Base-by-base conservation (phyloP, 2,329 filamentous ascomycete species). In the Colletotrichum theobromicola region DNA sequence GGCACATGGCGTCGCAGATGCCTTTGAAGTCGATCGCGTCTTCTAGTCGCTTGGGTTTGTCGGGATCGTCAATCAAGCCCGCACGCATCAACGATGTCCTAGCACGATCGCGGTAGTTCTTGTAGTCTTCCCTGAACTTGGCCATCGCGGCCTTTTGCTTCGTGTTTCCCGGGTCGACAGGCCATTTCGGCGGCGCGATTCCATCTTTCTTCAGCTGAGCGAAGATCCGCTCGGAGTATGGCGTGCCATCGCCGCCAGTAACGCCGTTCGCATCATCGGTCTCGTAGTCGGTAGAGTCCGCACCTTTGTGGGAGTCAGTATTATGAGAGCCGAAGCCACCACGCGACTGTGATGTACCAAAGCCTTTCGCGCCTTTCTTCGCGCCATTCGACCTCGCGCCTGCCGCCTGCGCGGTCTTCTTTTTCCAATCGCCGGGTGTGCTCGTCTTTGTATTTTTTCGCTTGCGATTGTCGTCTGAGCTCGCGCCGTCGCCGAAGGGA, bases 1-100 rank as follows among this genome's bases (percentile, higher is more conserved):
- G 92, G 75, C 92, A 94, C 92, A 93, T 93, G 30, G 92, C 90
- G 78, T 93, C 90, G 78, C 91, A 93, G 60, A 92, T 92, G 16
- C 92, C 92, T 79, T 91, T 91, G 79, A 94, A 94, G 55, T 90
- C 88, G 62, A 93, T 90, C 8, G 92, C 92, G 79, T 93, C 89
- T 72, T 90, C 87, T 9, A 94, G 85, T 21, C 87, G 88, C 79
- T 92, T 91, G 70, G 89, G 89, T 78, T 91, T 90, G 35, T 92
- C 89, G 4, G 92, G 92, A 76, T 93, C 90, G 80, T 93, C 92
- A 70, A 93, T 90, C 9, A 93, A 83, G 13, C 89, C 89, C 16
- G 88, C 90, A 75, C 87, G 89, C 70, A 92, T 90, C 55, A 93
- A 82, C 5, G 89, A 90, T 16, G 85, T 84, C 64, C 92, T 89